Evolutionary conservation across 176 grass and related monocot species (phyloP).

Genomic region (Carex myosuroides): DNA sequence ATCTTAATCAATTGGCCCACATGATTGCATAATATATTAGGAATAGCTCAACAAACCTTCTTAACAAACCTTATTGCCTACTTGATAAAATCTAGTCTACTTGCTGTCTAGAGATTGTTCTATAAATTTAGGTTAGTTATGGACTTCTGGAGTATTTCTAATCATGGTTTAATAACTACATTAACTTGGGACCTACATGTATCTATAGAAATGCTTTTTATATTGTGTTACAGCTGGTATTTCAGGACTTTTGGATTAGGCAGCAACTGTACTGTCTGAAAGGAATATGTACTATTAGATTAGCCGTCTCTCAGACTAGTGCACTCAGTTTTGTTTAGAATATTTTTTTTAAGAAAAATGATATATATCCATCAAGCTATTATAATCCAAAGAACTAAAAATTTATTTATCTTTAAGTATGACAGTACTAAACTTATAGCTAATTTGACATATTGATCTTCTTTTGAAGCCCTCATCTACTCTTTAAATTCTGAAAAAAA

Average conservation of each 20-base stretch:
- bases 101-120: conserved; percentile 7
- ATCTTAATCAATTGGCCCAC: neutral
- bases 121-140: neutral
- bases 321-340: neutral
- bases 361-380: neutral
- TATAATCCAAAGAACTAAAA: neutral
- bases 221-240: neutral
- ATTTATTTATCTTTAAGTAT: no score
- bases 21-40: neutral
- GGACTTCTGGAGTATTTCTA: neutral
- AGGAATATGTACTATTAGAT: neutral
- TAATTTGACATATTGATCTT: neutral
- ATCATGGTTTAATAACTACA: neutral
- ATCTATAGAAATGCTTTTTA: neutral
- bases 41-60: conserved; percentile 18
- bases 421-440: no score
- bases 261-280: neutral
- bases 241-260: neutral
- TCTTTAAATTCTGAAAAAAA: neutral
- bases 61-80: conserved; percentile 9
- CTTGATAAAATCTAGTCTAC: conserved; percentile 7
- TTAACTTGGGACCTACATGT: neutral
- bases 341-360: neutral
- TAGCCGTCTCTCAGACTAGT: neutral
- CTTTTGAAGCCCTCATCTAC: no score